Evolutionary conservation across 2,329 filamentous ascomycete genomes (phyloP).

Genomic region (Pleoardoris graminearum): DNA sequence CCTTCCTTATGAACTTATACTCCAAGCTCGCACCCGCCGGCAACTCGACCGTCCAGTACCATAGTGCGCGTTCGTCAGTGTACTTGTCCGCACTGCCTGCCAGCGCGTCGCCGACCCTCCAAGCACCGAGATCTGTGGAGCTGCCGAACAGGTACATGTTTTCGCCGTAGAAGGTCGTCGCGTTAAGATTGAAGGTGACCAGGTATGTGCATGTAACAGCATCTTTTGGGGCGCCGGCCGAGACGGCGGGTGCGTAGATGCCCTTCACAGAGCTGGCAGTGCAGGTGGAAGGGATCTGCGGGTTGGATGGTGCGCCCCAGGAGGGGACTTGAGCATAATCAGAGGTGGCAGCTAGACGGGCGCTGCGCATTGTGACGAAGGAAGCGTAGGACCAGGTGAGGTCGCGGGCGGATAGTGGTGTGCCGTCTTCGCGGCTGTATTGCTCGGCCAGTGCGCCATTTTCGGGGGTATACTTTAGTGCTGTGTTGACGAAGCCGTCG

Average conservation of each 20-base stretch:
- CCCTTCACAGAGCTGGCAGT: slow-evolving; percentile 38
- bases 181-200: slow-evolving; percentile 51
- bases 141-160: slow-evolving; percentile 51
- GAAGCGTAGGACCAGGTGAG: slow-evolving; percentile 74
- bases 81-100: slow-evolving; percentile 47
- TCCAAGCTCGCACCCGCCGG: slow-evolving; percentile 40
- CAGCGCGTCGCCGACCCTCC: slow-evolving; percentile 43
- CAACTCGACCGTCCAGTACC: slow-evolving; percentile 46
- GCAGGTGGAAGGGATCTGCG: slow-evolving; percentile 56
- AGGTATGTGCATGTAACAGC: slow-evolving; percentile 24
- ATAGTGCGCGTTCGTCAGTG: slow-evolving; percentile 46
- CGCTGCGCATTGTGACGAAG: slow-evolving; percentile 63
- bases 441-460: slow-evolving; percentile 69
- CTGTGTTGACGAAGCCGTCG: slow-evolving; percentile 56
- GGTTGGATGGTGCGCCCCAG: slow-evolving; percentile 56
- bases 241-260: slow-evolving; percentile 18
- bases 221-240: slow-evolving; percentile 19
- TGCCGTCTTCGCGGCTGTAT: slow-evolving; percentile 55
- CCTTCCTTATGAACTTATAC: slow-evolving; percentile 49
- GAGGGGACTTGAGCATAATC: slow-evolving; percentile 55
- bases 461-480: slow-evolving; percentile 52
- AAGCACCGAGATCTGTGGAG: slow-evolving; percentile 46
- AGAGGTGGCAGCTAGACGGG: slow-evolving; percentile 56
- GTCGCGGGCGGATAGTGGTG: slow-evolving; percentile 64
- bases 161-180: slow-evolving; percentile 53